Conservation (phyloP, 441 rosid species). For the Omphalea diandra region DNA sequence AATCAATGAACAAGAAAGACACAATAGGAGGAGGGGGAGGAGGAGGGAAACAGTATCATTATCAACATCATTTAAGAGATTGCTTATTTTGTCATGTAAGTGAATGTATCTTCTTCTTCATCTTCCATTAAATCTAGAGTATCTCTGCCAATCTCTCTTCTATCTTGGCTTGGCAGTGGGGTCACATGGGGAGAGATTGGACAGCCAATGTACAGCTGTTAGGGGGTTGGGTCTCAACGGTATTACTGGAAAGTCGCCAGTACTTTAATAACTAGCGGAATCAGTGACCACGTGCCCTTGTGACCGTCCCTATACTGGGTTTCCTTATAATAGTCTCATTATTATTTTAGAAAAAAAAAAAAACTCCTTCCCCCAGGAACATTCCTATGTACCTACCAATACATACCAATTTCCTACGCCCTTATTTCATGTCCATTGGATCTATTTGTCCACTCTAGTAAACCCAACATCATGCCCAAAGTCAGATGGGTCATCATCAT, state of each 20-base stretch:
- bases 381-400: conserved; percentile 30
- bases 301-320: conserved; percentile 41
- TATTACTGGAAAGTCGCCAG: conserved; percentile 64
- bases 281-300: conserved; percentile 78
- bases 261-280: conserved; percentile 44
- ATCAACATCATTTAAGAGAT: not conserved
- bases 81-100: not conserved
- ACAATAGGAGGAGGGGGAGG: no score
- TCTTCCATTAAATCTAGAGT: no score
- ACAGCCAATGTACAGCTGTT: conserved; percentile 83
- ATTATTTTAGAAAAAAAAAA: no score
- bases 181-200: conserved; percentile 50
- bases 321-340: conserved; percentile 29
- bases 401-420: conserved; percentile 19
- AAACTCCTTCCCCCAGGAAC: conserved; percentile 20
- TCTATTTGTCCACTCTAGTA: conserved; percentile 15
- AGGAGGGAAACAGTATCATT: conserved; percentile 1
- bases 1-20: not conserved
- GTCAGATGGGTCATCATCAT: not conserved
- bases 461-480: not conserved
- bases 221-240: conserved; percentile 62
- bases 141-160: no score
- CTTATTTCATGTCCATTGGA: conserved; percentile 29
- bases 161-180: conserved; percentile 53
- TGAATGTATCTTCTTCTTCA: conserved; percentile 2